Evolutionary conservation across 164 flowering plant species (phyloP).

Genomic region (Warburgia ugandensis): DNA sequence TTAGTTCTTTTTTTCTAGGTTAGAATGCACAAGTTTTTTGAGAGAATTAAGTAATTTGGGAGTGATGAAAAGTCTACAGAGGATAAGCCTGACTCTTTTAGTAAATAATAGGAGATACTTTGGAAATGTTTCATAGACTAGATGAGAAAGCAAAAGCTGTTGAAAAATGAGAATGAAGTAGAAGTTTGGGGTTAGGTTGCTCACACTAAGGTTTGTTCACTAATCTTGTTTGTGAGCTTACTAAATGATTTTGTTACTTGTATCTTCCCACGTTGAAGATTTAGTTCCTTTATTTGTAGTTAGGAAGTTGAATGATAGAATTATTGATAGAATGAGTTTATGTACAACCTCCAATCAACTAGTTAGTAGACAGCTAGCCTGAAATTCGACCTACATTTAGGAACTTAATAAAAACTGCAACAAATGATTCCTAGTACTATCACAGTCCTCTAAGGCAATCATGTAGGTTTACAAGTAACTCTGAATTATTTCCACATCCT

Average conservation of each 20-base stretch:
- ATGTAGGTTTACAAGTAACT: no score
- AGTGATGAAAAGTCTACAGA: conserved; percentile 19
- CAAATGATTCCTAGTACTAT: conserved; percentile 51
- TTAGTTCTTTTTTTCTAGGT: conserved; percentile 31
- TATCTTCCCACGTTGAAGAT: conserved; percentile 5
- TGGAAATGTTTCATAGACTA: conserved; percentile 56
- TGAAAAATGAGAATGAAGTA: conserved; percentile 41
- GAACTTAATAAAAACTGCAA: conserved; percentile 45
- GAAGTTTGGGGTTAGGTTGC: conserved; percentile 66
- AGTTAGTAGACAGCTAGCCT: conserved; percentile 59
- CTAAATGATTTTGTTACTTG: neutral
- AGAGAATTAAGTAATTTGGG: conserved; percentile 43
- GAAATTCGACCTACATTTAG: conserved; percentile 89
- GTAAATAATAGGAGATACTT: conserved; percentile 39
- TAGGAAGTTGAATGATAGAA: conserved; percentile 80
- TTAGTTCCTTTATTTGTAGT: conserved; percentile 38
- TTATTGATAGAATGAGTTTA: conserved; percentile 70
- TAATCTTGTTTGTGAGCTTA: neutral
- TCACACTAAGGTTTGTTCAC: conserved; percentile 69
- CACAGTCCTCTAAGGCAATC: no score
- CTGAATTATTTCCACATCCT: conserved; percentile 1
- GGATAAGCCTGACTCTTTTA: conserved; percentile 23
- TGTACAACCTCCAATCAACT: conserved; percentile 64
- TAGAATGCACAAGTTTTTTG: conserved; percentile 62
- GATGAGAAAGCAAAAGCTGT: conserved; percentile 52